A percentile compares a stretch with the other conserved stretches of the same genome.
Evolutionary conservation across 2,329 filamentous ascomycete genomes (phyloP).

Genomic region (Verticillium dahliae): DNA sequence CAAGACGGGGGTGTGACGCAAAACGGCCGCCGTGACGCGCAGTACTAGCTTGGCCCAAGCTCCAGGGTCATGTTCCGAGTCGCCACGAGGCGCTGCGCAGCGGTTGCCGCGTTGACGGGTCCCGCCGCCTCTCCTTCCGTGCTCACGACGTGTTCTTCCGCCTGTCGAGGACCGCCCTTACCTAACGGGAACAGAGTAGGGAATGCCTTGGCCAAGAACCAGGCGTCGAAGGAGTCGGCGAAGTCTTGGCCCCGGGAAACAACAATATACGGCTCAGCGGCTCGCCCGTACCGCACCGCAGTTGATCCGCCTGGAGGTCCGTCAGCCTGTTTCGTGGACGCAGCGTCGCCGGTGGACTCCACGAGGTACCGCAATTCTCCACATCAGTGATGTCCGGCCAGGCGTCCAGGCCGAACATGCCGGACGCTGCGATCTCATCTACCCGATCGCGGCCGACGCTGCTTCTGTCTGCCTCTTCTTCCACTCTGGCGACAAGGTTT

Average conservation of each 20-base stretch:
- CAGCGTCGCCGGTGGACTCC: not conserved
- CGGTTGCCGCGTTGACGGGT: too few species aligned
- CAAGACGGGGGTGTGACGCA: not conserved
- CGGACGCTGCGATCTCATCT: constrained; percentile 4
- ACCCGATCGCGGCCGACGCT: not conserved
- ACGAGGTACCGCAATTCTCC: constrained; percentile 1
- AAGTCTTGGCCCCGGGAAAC: not conserved
- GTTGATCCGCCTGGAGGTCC: not conserved
- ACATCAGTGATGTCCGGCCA: constrained; percentile 1
- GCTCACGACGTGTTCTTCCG: not conserved
- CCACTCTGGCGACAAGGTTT: too few species aligned
- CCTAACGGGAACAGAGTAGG: not conserved
- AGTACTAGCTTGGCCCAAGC: not conserved
- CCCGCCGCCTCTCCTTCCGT: not conserved
- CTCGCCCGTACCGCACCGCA: not conserved
- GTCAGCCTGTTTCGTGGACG: not conserved
- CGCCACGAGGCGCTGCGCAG: too few species aligned
- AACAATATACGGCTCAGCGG: too few species aligned
- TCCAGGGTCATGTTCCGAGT: not conserved
- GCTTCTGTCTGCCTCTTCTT: not conserved
- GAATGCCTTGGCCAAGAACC: not conserved
- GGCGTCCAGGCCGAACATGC: constrained; percentile 3
- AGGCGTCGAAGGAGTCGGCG: not conserved
- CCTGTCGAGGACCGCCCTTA: not conserved
- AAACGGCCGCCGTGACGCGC: not conserved